phyloP scores from a whole-genome alignment of 2,329 filamentous ascomycete species.

The Orbilia blumenaviensis region DNA sequence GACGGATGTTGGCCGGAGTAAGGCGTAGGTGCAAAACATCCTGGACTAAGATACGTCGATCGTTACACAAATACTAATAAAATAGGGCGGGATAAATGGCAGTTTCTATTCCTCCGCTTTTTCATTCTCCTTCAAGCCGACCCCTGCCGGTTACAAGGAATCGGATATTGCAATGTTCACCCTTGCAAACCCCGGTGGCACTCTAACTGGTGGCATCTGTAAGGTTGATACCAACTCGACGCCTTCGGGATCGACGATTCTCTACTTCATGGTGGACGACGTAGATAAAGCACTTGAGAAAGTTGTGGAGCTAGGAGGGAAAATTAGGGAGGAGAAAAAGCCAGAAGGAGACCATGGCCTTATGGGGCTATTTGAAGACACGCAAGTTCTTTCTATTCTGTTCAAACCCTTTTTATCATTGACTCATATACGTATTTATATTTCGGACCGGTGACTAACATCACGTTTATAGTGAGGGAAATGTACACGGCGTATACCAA shows the following conservation, averaged over 20 bases:
- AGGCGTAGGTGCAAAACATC: constrained; percentile 32
- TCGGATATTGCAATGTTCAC: constrained; percentile 45
- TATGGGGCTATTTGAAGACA: constrained; percentile 47
- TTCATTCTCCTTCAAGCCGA: constrained; percentile 37
- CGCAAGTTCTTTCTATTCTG: constrained; percentile 29
- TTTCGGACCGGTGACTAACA: not conserved
- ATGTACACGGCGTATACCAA: constrained; percentile 50
- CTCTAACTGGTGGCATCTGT: constrained; percentile 31
- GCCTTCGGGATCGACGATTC: constrained; percentile 26
- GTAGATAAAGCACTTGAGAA: constrained; percentile 45
- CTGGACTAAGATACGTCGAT: too few species aligned
- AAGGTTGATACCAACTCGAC: constrained; percentile 34
- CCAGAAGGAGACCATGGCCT: constrained; percentile 46
- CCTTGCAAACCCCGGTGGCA: constrained; percentile 15
- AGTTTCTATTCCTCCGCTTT: constrained; percentile 44
- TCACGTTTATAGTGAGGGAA: constrained; percentile 29
- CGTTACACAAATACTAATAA: not conserved
- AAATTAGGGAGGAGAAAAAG: constrained; percentile 40
- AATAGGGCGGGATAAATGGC: not conserved
- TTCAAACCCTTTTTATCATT: not conserved
- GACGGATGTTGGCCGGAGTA: constrained; percentile 28
- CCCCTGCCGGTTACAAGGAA: constrained; percentile 38
- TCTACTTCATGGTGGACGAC: constrained; percentile 50
- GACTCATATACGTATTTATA: not conserved
- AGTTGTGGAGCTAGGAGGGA: constrained; percentile 27